These are phyloP conservation scores for Pulveroboletus sp. DNA, from an alignment of 768 basidiomycete genomes.

Conservation along the genomic window DNA sequence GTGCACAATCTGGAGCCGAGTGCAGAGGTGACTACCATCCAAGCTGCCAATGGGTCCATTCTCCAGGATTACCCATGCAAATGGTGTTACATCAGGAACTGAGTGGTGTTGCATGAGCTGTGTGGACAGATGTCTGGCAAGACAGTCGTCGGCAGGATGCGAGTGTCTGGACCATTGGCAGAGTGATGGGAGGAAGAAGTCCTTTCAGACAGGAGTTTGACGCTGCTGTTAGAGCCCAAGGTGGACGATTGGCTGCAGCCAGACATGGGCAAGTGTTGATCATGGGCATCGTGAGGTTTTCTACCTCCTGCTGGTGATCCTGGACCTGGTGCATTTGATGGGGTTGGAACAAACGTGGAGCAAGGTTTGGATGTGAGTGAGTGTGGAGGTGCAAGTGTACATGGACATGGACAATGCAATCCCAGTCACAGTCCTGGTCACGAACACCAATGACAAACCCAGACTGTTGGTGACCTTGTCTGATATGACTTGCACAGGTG, in stretches of 20 bases:
- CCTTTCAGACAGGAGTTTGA: constrained; percentile 11
- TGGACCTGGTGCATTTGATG: not conserved
- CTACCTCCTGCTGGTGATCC: not conserved
- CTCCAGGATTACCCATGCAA: too few species aligned
- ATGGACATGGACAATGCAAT: too few species aligned
- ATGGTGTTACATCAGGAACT: constrained; percentile 22
- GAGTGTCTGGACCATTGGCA: too few species aligned
- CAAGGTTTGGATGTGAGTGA: not conserved
- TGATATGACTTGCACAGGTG: constrained; percentile 18
- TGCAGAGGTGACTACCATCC: not conserved
- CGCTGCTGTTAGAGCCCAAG: constrained; percentile 11
- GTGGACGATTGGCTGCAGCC: constrained; percentile 29
- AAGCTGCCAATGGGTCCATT: too few species aligned
- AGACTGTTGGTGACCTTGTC: constrained; percentile 10
- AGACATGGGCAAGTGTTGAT: constrained; percentile 29
- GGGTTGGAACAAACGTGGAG: not conserved
- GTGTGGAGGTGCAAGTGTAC: not conserved
- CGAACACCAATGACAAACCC: too few species aligned
- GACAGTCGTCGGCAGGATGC: too few species aligned
- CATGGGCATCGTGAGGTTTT: constrained; percentile 18
- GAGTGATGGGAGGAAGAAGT: not conserved
- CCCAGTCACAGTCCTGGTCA: too few species aligned
- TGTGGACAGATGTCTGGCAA: constrained; percentile 20
- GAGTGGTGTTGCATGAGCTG: constrained; percentile 13
- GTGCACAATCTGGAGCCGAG: constrained; percentile 23